Base-by-base conservation (phyloP, 2,329 filamentous ascomycete genomes). In the Calonectria ilicicola region DNA sequence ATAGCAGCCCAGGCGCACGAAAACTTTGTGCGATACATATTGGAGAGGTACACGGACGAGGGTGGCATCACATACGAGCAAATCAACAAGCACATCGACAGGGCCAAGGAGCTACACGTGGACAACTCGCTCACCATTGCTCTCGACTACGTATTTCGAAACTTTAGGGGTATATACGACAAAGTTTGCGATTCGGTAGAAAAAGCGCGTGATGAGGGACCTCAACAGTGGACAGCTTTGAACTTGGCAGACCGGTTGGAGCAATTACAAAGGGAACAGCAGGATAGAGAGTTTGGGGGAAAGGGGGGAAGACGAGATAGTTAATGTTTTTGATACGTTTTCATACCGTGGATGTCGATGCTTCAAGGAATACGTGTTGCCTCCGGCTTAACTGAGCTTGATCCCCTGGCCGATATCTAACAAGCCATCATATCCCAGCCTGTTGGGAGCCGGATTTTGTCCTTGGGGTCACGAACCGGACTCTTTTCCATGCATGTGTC, bases 81-180 rank as follows among this genome's bases (percentile, higher is more conserved):
- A 21, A 67, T 79, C 42, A 76, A 79, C 64, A 69, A 58, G 62
- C 73, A 76, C 66, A 77, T 79, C 21, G 64, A 60, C 29, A 70
- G 64, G 12, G 75, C 77, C 12, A 78, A 56, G 46, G 68, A 72
- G 64, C 64, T 72, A 35, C 74, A 73, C 40, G 76, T 77, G 69
- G 77, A 75, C n/a, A 74, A 79, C 26, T 44, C 78, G 35, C 75
- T 79, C 23, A 72, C 73, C 21, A 53, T 72, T 29, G 70, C 75
- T 32, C 69, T 79, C 40, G 76, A 79, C 23, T 78, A 77, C 49
- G 72, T 77, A 32, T 79, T 70, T 68, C 75, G 77, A 10, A 79
- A 79, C 32, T 78, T 78, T 27, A 53, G 70, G 19, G 67, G 70
- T 38, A 67, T 76, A 17, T 78, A 79, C 42, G 63, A 73, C 47